Evolutionary conservation across 805 yeast genomes (phyloP), one percentile per base, ranked within the genome.

Genomic region (Ogataea salicorniae): DNA sequence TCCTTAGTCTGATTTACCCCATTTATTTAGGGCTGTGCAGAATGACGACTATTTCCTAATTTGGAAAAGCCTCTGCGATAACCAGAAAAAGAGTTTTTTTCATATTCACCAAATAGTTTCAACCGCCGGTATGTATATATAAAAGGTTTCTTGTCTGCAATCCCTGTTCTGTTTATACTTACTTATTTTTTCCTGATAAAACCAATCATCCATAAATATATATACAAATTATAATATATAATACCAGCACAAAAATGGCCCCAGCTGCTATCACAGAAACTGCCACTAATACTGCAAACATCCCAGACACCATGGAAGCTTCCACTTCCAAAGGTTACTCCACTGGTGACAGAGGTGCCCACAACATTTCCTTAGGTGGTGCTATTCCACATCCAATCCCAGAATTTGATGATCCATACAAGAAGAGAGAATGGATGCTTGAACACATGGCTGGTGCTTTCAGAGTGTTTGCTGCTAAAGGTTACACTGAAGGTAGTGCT

Each of bases 401-500:
- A 8, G 60, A 58, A 40, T 81, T 82, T 56, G 68, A 68, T 6
- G 77, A 77, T 56, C 72, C 74, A 40, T 57, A 64, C 34, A 71
- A 68, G 34, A 73, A 82, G 54, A 68, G 87, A 49, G 68, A 73
- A 57, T 79, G 80, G 79, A 65, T 78, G 47, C 61, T 75, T 42
- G 79, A 85, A 60, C 95, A 87, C 58, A 79, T 84, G 83, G 95
- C 95, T 1, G 94, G 83, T 34, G 91, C 92, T 1, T 87, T 87
- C 71, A 75, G 95, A 51, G 77, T 84, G 1, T 86, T 88, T 63
- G 90, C 87, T n/a, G 75, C 95, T 60, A 79, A 77, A 55, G 88
- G 87, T 16, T 87, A 69, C 65, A 72, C 81, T 16, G 89, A 86
- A 63, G 96, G 95, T 15, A 65, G 80, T 18, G 89, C 95, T 0